Evolutionary conservation across 306 rosid genomes (phyloP).

Genomic region (Erythrophleum fordii): DNA sequence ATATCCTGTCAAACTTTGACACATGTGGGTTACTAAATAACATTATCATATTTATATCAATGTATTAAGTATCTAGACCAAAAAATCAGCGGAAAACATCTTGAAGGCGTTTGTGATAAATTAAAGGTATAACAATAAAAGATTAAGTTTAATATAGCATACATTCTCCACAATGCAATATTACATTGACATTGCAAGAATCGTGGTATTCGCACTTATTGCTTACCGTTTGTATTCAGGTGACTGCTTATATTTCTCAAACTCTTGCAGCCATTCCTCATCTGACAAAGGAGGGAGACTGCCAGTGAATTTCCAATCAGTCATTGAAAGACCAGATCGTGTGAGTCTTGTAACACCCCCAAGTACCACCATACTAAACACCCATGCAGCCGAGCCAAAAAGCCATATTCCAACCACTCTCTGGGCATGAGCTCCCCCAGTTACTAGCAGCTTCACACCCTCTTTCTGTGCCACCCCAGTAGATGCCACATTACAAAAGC

Average conservation of each 20-base stretch:
- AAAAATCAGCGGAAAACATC: not conserved
- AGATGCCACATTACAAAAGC: conserved; percentile 54
- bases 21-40: too few species aligned
- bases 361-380: conserved; percentile 88
- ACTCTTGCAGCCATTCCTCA: conserved; percentile 75
- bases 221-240: conserved; percentile 84
- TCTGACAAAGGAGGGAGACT: conserved; percentile 71
- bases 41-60: too few species aligned
- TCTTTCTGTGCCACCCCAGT: conserved; percentile 48
- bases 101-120: conserved; percentile 2
- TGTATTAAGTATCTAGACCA: too few species aligned
- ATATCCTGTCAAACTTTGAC: too few species aligned
- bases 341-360: conserved; percentile 91
- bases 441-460: conserved; percentile 72
- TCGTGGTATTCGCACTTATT: not conserved
- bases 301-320: conserved; percentile 91
- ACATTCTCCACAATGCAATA: conserved; percentile 8
- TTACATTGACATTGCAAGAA: not conserved
- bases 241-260: conserved; percentile 83
- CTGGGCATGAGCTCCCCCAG: conserved; percentile 71
- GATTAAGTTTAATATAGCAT: not conserved
- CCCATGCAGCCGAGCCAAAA: conserved; percentile 92
- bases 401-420: conserved; percentile 90
- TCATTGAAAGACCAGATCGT: conserved; percentile 94
- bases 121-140: not conserved